Conservation (phyloP, 148 eudicot species). For the Dianthus caryophyllus region DNA sequence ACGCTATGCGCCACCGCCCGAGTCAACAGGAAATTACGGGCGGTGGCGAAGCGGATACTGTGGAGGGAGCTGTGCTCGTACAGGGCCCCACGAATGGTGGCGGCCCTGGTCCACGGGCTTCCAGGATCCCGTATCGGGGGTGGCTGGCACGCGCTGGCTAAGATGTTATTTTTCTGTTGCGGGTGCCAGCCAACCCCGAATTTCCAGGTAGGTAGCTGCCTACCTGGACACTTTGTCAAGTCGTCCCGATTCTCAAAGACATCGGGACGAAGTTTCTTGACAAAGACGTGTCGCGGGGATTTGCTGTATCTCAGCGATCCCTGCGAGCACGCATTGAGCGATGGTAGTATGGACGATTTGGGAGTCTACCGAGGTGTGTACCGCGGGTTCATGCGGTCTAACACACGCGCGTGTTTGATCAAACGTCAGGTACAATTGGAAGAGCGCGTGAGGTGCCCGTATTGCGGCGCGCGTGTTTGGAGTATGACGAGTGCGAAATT, state of each 20-base stretch:
- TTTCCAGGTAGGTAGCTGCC: slow-evolving; percentile 18
- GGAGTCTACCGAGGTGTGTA: slow-evolving; percentile 77
- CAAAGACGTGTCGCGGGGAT: slow-evolving; percentile 48
- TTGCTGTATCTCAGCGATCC: slow-evolving; percentile 73
- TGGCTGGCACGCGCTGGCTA: slow-evolving; percentile 79
- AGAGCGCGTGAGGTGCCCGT: slow-evolving; percentile 61
- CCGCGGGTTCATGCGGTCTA: slow-evolving; percentile 50
- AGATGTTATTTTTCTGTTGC: slow-evolving; percentile 65
- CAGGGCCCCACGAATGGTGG: slow-evolving; percentile 55
- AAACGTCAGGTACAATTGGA: slow-evolving; percentile 50
- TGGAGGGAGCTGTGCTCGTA: slow-evolving; percentile 59
- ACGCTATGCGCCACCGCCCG: slow-evolving; percentile 42
- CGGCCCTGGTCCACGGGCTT: slow-evolving; percentile 36
- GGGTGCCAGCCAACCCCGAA: slow-evolving; percentile 55
- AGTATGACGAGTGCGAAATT: slow-evolving; percentile 68
- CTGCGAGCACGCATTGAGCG: slow-evolving; percentile 54
- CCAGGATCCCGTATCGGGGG: slow-evolving; percentile 45
- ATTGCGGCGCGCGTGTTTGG: slow-evolving; percentile 81
- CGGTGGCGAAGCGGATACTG: slow-evolving; percentile 51
- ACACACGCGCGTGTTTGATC: slow-evolving; percentile 51
- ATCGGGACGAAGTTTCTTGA: slow-evolving; percentile 69
- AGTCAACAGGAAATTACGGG: slow-evolving; percentile 52
- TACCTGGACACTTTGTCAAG: slow-evolving; percentile 54
- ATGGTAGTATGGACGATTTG: slow-evolving; percentile 42
- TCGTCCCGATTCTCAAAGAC: slow-evolving; percentile 78